These are phyloP conservation scores for Arthrobotrys conoides DNA, from an alignment of 2,329 filamentous ascomycete genomes.

Conservation along the genomic window DNA sequence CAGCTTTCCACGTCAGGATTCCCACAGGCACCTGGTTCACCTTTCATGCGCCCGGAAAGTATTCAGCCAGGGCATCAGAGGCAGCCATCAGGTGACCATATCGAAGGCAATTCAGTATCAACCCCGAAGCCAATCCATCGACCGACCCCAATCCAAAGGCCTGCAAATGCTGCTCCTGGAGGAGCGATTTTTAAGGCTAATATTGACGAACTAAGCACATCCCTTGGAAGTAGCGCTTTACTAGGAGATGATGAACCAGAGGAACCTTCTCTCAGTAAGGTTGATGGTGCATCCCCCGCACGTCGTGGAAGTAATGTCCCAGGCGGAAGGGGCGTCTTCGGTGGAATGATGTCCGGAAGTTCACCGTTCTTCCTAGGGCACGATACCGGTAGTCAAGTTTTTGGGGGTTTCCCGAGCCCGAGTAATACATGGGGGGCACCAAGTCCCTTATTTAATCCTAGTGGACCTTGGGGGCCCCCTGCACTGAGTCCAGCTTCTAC, in stretches of 20 bases:
- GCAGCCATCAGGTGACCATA: slow-evolving; percentile 49
- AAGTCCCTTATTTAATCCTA: slow-evolving; percentile 39
- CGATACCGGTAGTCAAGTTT: slow-evolving; percentile 67
- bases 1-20: slow-evolving; percentile 31
- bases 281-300: slow-evolving; percentile 66
- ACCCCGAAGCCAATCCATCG: slow-evolving; percentile 78
- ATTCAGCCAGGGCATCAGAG: slow-evolving; percentile 47
- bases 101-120: slow-evolving; percentile 60
- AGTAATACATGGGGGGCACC: slow-evolving; percentile 65
- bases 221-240: slow-evolving; percentile 90
- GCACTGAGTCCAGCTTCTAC: slow-evolving; percentile 33
- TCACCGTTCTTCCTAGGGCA: slow-evolving; percentile 64
- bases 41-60: slow-evolving; percentile 54
- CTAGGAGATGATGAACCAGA: slow-evolving; percentile 81
- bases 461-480: slow-evolving; percentile 62
- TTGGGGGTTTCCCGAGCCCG: slow-evolving; percentile 68
- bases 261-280: slow-evolving; percentile 69
- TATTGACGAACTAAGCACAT: slow-evolving; percentile 80
- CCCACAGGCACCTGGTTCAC: slow-evolving; percentile 41
- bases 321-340: slow-evolving; percentile 69
- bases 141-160: slow-evolving; percentile 88
- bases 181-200: slow-evolving; percentile 65
- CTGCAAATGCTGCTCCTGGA: slow-evolving; percentile 77
- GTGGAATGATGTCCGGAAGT: slow-evolving; percentile 62
- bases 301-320: slow-evolving; percentile 72